Percentiles rank a stretch among this genome's conserved stretches.
phyloP scores from a whole-genome alignment of 495 filamentous ascomycete genomes.

The Monascus purpureus region DNA sequence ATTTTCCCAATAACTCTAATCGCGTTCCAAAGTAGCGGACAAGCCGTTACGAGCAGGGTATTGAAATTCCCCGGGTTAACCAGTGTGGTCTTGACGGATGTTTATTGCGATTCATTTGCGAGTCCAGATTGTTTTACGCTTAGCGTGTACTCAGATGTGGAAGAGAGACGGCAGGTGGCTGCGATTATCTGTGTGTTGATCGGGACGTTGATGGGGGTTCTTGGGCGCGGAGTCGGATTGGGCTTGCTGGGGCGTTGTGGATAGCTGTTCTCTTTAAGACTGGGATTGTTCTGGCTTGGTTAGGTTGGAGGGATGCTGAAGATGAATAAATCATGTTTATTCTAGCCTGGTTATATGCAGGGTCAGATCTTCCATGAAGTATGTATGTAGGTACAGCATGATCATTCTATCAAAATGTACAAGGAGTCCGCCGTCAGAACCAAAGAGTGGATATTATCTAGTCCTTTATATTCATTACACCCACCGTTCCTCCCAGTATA shows the following conservation, averaged over 20 bases:
- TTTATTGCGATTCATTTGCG: conserved; percentile 59
- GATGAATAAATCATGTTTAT: too few species aligned
- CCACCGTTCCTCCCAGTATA: too few species aligned
- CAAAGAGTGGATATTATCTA: too few species aligned
- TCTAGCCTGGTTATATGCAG: too few species aligned
- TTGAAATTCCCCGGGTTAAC: conserved; percentile 47
- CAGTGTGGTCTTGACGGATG: conserved; percentile 57
- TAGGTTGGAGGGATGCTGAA: conserved; percentile 39
- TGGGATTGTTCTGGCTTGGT: conserved; percentile 37
- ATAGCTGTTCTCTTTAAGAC: conserved; percentile 41
- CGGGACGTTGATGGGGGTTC: conserved; percentile 48
- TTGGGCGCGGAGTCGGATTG: conserved; percentile 39
- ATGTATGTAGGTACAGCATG: too few species aligned
- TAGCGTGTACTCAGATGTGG: conserved; percentile 27
- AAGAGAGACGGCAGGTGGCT: conserved; percentile 42
- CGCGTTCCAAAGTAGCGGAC: conserved; percentile 57
- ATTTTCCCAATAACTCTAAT: conserved; percentile 48
- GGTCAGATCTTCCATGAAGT: too few species aligned
- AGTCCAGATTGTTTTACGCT: conserved; percentile 38
- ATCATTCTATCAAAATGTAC: too few species aligned
- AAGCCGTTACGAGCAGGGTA: conserved; percentile 53
- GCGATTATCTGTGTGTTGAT: conserved; percentile 44
- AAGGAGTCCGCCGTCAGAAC: too few species aligned
- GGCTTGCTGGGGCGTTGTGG: conserved; percentile 51
- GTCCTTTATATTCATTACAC: too few species aligned